phyloP scores from a whole-genome alignment of 345 rosid genomes.

The Citrus mangshanensis region DNA sequence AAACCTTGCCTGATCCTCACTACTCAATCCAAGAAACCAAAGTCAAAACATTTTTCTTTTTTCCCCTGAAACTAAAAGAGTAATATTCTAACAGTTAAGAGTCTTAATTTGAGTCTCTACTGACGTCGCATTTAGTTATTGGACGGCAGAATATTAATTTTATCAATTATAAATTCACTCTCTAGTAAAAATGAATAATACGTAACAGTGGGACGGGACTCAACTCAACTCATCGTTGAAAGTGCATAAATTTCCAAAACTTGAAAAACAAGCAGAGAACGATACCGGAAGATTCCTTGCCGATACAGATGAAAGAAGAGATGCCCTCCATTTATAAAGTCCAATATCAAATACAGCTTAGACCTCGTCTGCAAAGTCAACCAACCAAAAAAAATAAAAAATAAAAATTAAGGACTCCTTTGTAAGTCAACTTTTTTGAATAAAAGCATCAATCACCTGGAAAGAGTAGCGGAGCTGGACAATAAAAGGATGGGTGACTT shows the following conservation, averaged over 20 bases:
- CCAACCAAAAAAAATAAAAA: background rate
- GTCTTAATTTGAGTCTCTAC: no score
- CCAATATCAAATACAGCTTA: constrained; percentile 70
- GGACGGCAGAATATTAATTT: no score
- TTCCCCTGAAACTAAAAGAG: no score
- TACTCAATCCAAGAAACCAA: constrained; percentile 22
- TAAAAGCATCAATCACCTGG: constrained; percentile 38
- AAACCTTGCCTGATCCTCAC: constrained; percentile 75
- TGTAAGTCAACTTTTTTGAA: background rate
- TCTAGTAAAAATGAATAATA: no score
- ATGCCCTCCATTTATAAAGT: constrained; percentile 74
- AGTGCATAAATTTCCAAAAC: background rate
- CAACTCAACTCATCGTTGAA: no score
- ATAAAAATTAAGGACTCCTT: background rate
- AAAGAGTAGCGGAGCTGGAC: constrained; percentile 77
- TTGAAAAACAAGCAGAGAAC: background rate
- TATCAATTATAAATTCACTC: no score
- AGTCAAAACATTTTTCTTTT: background rate
- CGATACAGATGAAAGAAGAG: constrained; percentile 72
- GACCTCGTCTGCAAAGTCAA: constrained; percentile 53
- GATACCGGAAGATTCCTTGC: constrained; percentile 67
- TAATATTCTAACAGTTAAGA: no score
- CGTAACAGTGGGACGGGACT: no score
- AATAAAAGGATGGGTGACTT: constrained; percentile 63
- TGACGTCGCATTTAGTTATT: no score